Evolutionary conservation across 495 filamentous ascomycete genomes (phyloP).

Genomic region (Penicillium antarcticum): DNA sequence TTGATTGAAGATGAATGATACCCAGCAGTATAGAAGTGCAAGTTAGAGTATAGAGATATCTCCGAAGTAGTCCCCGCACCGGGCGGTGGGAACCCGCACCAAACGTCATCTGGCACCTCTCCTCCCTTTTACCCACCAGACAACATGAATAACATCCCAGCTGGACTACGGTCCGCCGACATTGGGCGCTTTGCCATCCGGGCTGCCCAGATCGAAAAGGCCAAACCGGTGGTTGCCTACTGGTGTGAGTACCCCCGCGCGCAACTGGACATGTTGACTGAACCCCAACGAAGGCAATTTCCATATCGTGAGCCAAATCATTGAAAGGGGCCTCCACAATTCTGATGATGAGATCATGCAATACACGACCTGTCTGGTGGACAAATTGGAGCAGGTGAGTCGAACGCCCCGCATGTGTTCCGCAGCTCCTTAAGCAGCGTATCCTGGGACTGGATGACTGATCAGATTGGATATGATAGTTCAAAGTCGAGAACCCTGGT

Average conservation of each 20-base stretch:
- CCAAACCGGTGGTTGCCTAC: slow-evolving; percentile 84
- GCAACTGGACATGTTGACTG: slow-evolving; percentile 4
- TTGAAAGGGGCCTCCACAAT: slow-evolving; percentile 72
- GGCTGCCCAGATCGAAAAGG: slow-evolving; percentile 77
- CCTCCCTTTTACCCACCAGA: not conserved
- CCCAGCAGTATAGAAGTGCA: not conserved
- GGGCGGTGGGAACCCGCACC: slow-evolving; percentile 23
- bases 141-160: slow-evolving; percentile 60
- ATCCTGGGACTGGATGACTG: slow-evolving; percentile 1
- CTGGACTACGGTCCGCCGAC: slow-evolving; percentile 70
- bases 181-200: slow-evolving; percentile 76
- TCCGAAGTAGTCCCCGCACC: slow-evolving; percentile 16
- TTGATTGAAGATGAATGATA: slow-evolving; percentile 36
- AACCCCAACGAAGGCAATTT: slow-evolving; percentile 66
- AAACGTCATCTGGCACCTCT: slow-evolving; percentile 24
- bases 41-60: not conserved
- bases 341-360: slow-evolving; percentile 67
- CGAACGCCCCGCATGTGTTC: not conserved
- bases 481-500: slow-evolving; percentile 58
- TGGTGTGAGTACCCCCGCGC: slow-evolving; percentile 69
- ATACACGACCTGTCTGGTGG: slow-evolving; percentile 83
- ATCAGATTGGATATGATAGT: slow-evolving; percentile 39
- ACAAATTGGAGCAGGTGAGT: slow-evolving; percentile 80
- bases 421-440: not conserved
- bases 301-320: slow-evolving; percentile 88